phyloP scores from a whole-genome alignment of 495 filamentous ascomycete species.

The Penicillium robsamsonii region DNA sequence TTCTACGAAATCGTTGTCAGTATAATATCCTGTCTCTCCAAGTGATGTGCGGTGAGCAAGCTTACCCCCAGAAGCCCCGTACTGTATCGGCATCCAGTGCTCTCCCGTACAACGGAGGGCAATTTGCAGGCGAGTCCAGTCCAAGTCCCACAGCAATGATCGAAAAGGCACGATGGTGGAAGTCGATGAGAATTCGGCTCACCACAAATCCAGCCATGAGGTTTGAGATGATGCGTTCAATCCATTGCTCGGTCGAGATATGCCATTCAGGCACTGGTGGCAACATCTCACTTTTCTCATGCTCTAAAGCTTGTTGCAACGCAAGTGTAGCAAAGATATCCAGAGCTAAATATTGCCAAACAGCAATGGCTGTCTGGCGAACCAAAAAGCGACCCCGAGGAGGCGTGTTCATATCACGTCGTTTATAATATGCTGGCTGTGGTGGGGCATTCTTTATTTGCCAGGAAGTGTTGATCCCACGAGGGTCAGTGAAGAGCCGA shows the following conservation, averaged over 20 bases:
- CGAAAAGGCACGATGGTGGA: conserved; percentile 21
- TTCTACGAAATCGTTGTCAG: conserved; percentile 21
- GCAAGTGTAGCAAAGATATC: conserved; percentile 21
- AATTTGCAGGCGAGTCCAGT: conserved; percentile 26
- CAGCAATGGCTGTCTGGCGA: conserved; percentile 16
- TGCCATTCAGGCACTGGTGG: conserved; percentile 17
- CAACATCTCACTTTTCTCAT: conserved; percentile 11
- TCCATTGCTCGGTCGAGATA: conserved; percentile 21
- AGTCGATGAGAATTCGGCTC: conserved; percentile 24
- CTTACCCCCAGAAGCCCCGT: conserved; percentile 35
- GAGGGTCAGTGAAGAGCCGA: conserved; percentile 18
- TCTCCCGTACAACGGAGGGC: conserved; percentile 37
- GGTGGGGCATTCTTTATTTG: conserved; percentile 22
- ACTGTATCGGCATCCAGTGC: conserved; percentile 32
- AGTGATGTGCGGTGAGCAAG: background rate
- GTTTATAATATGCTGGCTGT: conserved; percentile 22
- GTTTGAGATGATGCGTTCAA: conserved; percentile 20
- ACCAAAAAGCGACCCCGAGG: conserved; percentile 21
- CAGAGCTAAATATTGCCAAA: conserved; percentile 26
- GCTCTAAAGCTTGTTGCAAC: conserved; percentile 17
- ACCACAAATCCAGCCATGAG: conserved; percentile 22
- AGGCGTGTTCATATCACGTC: background rate
- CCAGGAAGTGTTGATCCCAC: conserved; percentile 23
- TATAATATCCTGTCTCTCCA: background rate
- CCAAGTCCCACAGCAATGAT: conserved; percentile 22